Conservation (phyloP, 75 land plant species). For the Larix kaempferi region DNA sequence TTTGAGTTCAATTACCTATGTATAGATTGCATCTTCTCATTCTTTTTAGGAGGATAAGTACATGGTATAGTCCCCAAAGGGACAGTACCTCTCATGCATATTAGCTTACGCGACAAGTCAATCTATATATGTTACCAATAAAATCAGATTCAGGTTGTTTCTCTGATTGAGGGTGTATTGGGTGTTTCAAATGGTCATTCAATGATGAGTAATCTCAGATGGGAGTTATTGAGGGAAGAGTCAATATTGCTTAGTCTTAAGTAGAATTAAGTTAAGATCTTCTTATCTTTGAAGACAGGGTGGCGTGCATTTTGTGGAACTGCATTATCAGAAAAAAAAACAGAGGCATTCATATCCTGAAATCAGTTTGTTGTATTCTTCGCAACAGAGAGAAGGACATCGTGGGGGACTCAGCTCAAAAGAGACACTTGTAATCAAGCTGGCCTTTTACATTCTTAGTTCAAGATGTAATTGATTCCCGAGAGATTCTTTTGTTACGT, state of each 20-base stretch:
- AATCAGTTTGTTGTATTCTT: background rate
- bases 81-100: background rate
- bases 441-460: too few relatives aligned
- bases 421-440: too few relatives aligned
- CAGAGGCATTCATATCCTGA: background rate
- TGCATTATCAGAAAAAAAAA: background rate
- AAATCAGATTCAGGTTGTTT: slow-evolving; percentile 2
- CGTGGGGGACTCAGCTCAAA: too few relatives aligned
- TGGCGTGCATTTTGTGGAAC: background rate
- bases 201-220: background rate
- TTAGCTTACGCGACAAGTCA: background rate
- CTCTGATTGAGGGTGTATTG: background rate
- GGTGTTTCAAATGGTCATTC: background rate
- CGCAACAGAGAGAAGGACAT: background rate
- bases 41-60: slow-evolving; percentile 8
- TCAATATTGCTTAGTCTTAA: background rate
- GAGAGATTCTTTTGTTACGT: too few relatives aligned
- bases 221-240: background rate
- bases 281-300: background rate
- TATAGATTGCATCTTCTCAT: slow-evolving; percentile 12
- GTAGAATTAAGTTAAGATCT: background rate
- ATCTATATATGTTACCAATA: slow-evolving; percentile 2
- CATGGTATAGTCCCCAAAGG: slow-evolving; percentile 7
- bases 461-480: too few relatives aligned
- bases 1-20: slow-evolving; percentile 10